phyloP scores from a whole-genome alignment of 73 alveolate species.

The Tetrahymena malaccensis region DNA sequence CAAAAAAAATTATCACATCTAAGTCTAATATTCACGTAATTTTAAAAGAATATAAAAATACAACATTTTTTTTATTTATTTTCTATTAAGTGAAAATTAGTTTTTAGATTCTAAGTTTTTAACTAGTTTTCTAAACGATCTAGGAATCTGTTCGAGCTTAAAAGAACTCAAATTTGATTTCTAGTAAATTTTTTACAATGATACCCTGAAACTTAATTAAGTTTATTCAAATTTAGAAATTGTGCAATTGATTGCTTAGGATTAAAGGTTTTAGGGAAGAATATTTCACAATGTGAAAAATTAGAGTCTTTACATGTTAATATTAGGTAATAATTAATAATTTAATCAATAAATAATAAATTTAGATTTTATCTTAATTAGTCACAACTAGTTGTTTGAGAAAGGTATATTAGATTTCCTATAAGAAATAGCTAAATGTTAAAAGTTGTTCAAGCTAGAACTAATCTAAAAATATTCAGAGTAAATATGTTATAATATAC shows the following conservation, averaged over 20 bases:
- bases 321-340: neutral
- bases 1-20: too few species aligned
- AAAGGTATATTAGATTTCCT: neutral
- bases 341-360: too few species aligned
- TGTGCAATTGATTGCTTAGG: neutral
- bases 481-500: neutral
- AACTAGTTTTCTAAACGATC: neutral
- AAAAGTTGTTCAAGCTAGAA: neutral
- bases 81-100: neutral
- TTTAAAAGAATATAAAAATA: too few species aligned
- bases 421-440: neutral
- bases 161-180: neutral
- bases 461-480: neutral
- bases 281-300: neutral
- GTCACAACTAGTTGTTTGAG: neutral
- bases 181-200: neutral
- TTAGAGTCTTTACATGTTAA: too few species aligned
- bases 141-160: neutral
- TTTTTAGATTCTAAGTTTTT: neutral
- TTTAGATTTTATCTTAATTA: too few species aligned
- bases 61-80: too few species aligned
- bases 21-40: neutral
- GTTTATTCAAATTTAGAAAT: neutral
- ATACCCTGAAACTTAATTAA: too few species aligned
- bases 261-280: neutral